A percentile compares a stretch with the other conserved stretches of the same genome.
Evolutionary conservation across 2,329 filamentous ascomycete species (phyloP).

Genomic region (Aspergillus aculeatinus): DNA sequence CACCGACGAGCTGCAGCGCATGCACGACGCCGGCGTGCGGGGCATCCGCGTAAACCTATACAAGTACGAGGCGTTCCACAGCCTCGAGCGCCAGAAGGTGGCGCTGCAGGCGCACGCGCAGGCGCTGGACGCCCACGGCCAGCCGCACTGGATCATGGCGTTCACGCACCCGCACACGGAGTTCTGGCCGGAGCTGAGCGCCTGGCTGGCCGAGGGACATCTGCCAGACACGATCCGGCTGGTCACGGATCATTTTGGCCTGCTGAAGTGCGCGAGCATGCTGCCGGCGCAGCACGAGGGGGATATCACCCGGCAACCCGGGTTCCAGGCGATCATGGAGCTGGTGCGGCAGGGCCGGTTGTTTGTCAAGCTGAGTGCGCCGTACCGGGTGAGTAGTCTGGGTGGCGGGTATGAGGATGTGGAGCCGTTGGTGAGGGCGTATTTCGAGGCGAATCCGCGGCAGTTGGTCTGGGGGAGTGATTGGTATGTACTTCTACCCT

Average conservation of each 20-base stretch:
- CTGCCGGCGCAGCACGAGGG: slow-evolving; percentile 20
- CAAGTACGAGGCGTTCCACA: slow-evolving; percentile 38
- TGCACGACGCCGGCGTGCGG: slow-evolving; percentile 32
- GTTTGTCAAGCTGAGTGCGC: slow-evolving; percentile 42
- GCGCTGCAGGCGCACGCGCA: slow-evolving; percentile 30
- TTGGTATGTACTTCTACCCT: slow-evolving; percentile 22
- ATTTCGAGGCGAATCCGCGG: slow-evolving; percentile 34
- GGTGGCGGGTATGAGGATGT: slow-evolving; percentile 35
- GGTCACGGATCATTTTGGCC: slow-evolving; percentile 41
- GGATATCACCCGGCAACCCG: slow-evolving; percentile 30
- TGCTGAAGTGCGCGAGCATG: slow-evolving; percentile 38
- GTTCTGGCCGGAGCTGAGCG: slow-evolving; percentile 28
- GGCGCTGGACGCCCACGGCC: slow-evolving; percentile 18
- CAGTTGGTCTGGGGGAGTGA: slow-evolving; percentile 42
- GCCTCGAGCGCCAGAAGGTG: slow-evolving; percentile 35
- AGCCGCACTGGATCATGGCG: slow-evolving; percentile 31
- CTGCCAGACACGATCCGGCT: slow-evolving; percentile 22
- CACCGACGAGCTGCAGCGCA: slow-evolving; percentile 21
- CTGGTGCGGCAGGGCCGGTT: slow-evolving; percentile 33
- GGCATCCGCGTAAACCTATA: slow-evolving; percentile 41
- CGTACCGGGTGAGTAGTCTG: slow-evolving; percentile 35
- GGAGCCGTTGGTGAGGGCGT: slow-evolving; percentile 29
- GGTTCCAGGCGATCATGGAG: slow-evolving; percentile 30
- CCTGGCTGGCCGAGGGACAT: slow-evolving; percentile 24
- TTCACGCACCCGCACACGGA: slow-evolving; percentile 35